A percentile compares a stretch with the other conserved stretches of the same genome.
These are phyloP conservation scores for Hypoxylon sp. DNA, from an alignment of 2,329 filamentous ascomycete genomes.

Conservation along the genomic window DNA sequence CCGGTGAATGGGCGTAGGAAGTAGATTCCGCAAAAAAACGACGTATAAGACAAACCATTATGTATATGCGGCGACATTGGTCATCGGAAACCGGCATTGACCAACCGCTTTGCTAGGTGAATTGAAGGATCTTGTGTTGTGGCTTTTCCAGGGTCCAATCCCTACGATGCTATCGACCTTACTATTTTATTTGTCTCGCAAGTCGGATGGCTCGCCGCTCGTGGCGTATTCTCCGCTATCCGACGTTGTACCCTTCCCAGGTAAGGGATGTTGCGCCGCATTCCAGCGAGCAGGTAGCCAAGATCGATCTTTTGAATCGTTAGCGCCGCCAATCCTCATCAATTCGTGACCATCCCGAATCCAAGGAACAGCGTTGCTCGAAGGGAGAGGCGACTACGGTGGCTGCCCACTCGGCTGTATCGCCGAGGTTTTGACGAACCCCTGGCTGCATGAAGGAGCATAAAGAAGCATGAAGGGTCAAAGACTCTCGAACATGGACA, in stretches of 20 bases:
- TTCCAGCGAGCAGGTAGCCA: constrained; percentile 30
- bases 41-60: constrained; percentile 40
- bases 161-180: constrained; percentile 17
- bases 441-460: constrained; percentile 32
- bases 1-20: constrained; percentile 40
- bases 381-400: constrained; percentile 44
- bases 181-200: constrained; percentile 17
- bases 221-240: constrained; percentile 25
- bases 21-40: constrained; percentile 36
- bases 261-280: constrained; percentile 40
- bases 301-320: constrained; percentile 42
- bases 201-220: constrained; percentile 37
- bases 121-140: constrained; percentile 18
- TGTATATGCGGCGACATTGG: constrained; percentile 31
- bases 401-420: constrained; percentile 46
- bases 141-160: constrained; percentile 23
- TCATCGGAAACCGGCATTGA: constrained; percentile 37
- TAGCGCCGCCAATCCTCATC: constrained; percentile 40
- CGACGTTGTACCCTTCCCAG: constrained; percentile 26
- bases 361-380: constrained; percentile 45
- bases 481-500: not conserved
- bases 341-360: constrained; percentile 48
- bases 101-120: constrained; percentile 34
- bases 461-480: constrained; percentile 9
- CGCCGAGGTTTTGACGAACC: constrained; percentile 48